phyloP scores from a whole-genome alignment of 2,329 filamentous ascomycete species.

The Colletotrichum orbiculare region DNA sequence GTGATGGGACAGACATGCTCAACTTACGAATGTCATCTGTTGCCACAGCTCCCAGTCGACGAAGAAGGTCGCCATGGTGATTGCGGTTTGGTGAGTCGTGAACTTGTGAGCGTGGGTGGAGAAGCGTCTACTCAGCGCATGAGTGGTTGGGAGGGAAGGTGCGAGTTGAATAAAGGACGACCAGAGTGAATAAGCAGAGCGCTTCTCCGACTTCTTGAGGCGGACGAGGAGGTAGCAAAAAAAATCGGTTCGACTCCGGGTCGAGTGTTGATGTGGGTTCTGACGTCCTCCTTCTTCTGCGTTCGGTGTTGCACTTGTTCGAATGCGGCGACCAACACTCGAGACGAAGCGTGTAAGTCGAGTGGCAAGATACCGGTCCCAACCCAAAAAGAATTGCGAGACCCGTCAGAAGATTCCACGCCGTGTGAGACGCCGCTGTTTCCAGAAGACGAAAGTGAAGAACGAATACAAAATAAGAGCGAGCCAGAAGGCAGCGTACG shows the following conservation, averaged over 20 bases:
- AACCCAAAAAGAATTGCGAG: background rate
- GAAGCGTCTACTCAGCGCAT: background rate
- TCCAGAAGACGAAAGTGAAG: background rate
- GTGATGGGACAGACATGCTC: too few relatives aligned
- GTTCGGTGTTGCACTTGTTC: conserved; percentile 9
- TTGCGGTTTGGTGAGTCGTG: background rate
- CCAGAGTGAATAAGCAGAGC: conserved; percentile 5
- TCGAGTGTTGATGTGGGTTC: background rate
- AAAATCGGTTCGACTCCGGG: background rate
- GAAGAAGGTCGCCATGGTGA: conserved; percentile 65
- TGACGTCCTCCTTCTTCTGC: conserved; percentile 15
- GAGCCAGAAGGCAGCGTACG: background rate
- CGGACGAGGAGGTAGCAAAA: background rate
- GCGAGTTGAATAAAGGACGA: conserved; percentile 7
- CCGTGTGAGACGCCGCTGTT: background rate
- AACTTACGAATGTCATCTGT: conserved; percentile 87
- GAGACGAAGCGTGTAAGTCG: conserved; percentile 21
- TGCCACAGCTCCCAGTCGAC: conserved; percentile 83
- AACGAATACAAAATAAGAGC: background rate
- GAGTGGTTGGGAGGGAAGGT: background rate
- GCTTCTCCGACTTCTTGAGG: conserved; percentile 23
- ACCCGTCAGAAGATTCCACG: background rate
- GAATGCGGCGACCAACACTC: conserved; percentile 25
- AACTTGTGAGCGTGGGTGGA: background rate
- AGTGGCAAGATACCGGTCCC: conserved; percentile 11